A percentile compares a stretch with the other conserved stretches of the same genome.
These are phyloP conservation scores for Fusarium globosum DNA, from an alignment of 2,329 filamentous ascomycete genomes.

Conservation along the genomic window DNA sequence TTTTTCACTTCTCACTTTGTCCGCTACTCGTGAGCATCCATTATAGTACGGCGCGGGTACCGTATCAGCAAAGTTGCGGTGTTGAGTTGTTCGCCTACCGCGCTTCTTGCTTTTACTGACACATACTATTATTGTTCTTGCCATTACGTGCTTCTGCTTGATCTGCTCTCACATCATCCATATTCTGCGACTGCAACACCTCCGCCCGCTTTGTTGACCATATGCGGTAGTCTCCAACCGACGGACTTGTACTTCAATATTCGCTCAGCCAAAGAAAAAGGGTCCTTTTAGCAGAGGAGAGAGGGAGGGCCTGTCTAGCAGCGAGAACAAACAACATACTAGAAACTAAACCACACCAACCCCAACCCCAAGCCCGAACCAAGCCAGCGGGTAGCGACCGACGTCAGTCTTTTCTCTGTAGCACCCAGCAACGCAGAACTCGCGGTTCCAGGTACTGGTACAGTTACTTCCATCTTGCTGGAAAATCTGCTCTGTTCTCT, in stretches of 20 bases:
- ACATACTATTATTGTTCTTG: background rate
- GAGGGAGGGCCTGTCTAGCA: background rate
- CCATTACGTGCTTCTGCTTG: constrained; percentile 1
- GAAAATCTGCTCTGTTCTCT: constrained; percentile 26
- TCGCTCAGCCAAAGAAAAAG: constrained; percentile 12
- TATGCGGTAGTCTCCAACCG: constrained; percentile 33
- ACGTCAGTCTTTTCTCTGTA: constrained; percentile 9
- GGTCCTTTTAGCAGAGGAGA: background rate
- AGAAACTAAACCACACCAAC: constrained; percentile 4
- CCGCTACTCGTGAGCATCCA: constrained; percentile 25
- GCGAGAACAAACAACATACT: constrained; percentile 33
- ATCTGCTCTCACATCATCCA: constrained; percentile 12
- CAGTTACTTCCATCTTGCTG: constrained; percentile 38
- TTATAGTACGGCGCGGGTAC: background rate
- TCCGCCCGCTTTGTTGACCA: constrained; percentile 28
- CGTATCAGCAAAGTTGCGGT: constrained; percentile 38
- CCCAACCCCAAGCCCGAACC: constrained; percentile 7
- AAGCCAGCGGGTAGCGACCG: constrained; percentile 22
- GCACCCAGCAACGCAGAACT: constrained; percentile 1
- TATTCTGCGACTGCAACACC: constrained; percentile 18
- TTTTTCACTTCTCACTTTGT: constrained; percentile 15
- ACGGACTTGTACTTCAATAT: constrained; percentile 18
- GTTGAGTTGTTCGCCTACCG: constrained; percentile 43
- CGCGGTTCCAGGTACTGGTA: constrained; percentile 45
- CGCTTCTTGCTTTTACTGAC: constrained; percentile 35